phyloP scores from a whole-genome alignment of 805 yeast species.

The Tetrapisispora arboricola region DNA sequence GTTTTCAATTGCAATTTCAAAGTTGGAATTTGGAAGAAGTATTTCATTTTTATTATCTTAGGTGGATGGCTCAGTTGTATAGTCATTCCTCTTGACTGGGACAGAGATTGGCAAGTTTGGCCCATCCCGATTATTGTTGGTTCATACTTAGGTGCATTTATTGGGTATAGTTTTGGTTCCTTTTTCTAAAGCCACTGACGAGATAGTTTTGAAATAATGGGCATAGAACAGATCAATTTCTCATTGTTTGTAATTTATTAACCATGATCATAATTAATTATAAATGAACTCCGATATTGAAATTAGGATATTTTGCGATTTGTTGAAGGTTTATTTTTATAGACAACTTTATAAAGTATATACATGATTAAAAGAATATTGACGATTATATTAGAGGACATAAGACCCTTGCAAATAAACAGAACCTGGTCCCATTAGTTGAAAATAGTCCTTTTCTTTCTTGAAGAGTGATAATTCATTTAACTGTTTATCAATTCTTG shows the following conservation, averaged over 20 bases:
- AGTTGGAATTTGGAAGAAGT: slow-evolving; percentile 34
- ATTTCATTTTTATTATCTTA: slow-evolving; percentile 29
- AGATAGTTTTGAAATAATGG: not conserved
- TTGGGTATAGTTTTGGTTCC: slow-evolving; percentile 43
- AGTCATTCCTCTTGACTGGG: slow-evolving; percentile 97
- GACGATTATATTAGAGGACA: too few relatives aligned
- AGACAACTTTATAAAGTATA: too few relatives aligned
- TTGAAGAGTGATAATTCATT: slow-evolving; percentile 9
- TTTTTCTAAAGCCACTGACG: slow-evolving; percentile 11
- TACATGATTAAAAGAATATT: too few relatives aligned
- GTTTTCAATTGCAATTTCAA: slow-evolving; percentile 43
- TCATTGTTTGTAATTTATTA: too few relatives aligned
- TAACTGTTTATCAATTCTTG: too few relatives aligned
- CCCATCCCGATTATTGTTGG: slow-evolving; percentile 83
- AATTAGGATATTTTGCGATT: too few relatives aligned
- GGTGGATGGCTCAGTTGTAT: slow-evolving; percentile 92
- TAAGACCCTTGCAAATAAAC: slow-evolving; percentile 16
- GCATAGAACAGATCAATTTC: too few relatives aligned
- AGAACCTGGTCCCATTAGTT: slow-evolving; percentile 26
- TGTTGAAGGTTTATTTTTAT: too few relatives aligned
- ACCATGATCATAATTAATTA: too few relatives aligned
- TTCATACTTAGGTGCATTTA: slow-evolving; percentile 58
- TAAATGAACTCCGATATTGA: too few relatives aligned
- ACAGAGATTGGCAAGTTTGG: slow-evolving; percentile 93
- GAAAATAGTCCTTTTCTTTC: slow-evolving; percentile 15